phyloP scores from a whole-genome alignment of 768 basidiomycete species.

The Boletus patriciae region DNA sequence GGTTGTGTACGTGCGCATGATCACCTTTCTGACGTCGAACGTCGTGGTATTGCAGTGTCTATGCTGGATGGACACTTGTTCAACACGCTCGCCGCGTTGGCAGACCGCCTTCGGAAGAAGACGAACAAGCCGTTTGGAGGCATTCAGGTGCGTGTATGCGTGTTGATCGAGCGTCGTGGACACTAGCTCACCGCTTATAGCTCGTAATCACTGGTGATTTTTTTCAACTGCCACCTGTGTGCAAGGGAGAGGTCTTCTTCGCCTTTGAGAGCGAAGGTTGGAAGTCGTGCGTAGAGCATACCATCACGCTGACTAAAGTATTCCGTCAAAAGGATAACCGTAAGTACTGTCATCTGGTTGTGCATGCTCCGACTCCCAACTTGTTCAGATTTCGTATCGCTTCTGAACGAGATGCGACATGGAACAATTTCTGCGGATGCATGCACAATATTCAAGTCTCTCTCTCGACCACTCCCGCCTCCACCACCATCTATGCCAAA shows the following conservation, averaged over 20 bases:
- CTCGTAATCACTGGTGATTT: conserved; percentile 59
- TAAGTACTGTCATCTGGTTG: conserved; percentile 30
- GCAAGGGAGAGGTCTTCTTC: conserved; percentile 50
- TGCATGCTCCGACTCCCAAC: background rate
- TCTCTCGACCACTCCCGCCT: conserved; percentile 36
- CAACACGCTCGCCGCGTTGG: conserved; percentile 57
- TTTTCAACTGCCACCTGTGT: conserved; percentile 58
- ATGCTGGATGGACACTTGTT: conserved; percentile 68
- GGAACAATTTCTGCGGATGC: conserved; percentile 52
- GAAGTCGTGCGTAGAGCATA: conserved; percentile 49
- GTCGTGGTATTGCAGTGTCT: conserved; percentile 44
- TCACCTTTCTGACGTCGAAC: background rate
- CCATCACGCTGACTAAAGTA: conserved; percentile 67
- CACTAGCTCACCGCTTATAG: conserved; percentile 20
- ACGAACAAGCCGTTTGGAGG: conserved; percentile 58
- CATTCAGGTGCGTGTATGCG: conserved; percentile 48
- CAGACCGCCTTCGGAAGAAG: conserved; percentile 50
- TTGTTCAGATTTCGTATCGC: conserved; percentile 58
- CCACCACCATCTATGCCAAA: conserved; percentile 29
- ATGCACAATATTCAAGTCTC: conserved; percentile 46
- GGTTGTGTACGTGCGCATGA: conserved; percentile 5
- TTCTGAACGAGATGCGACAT: conserved; percentile 75
- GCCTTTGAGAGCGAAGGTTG: conserved; percentile 60
- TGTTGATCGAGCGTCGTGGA: background rate
- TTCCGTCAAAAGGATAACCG: conserved; percentile 74